Base-by-base conservation (phyloP, 805 yeast species). In the Wickerhamiella azyma region DNA sequence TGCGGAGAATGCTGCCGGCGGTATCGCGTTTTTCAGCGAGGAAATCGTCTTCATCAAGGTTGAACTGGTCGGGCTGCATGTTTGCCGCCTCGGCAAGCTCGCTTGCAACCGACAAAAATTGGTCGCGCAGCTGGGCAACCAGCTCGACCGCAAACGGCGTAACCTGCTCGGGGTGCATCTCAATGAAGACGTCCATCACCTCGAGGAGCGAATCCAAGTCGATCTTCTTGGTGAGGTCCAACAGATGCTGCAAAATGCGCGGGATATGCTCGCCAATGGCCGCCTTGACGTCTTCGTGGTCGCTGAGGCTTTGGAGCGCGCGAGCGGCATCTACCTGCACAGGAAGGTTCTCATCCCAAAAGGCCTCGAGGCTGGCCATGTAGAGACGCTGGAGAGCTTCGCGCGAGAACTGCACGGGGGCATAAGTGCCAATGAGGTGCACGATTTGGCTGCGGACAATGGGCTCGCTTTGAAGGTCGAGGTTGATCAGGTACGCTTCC, bases 121-220 rank as follows among this genome's bases (percentile, higher is more conserved):
- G 96, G 42, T 76, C 76, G 13, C 79, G 79, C 54, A 68, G 50
- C 50, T 66, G 66, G 21, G 53, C 64, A 59, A 77, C 75, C 46
- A 82, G 63, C 48, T 81, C 80, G n/a, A 76, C 69, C 33, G 94
- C 89, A 61, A 84, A 89, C 14, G 98, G 97, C 50, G 86, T 92
- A 54, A 89, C 69, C 62, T 89, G 94, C 52, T 79, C 83, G 5
- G 94, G 73, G 63, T 81, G 92, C 48, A 75, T 76, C 58, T 88
- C 96, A 26, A 89, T 96, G 59, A 92, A 81, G 56, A 88, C 96
- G 67, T 89, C 97, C 81, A 89, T 85, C 6, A 89, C 95, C 19
- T 81, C 82, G 18, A 94, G 77, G 26, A 92, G 72, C 1, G 86
- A 75, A 58, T 92, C 98, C 48, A 81, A 77, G 56, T 89, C 98